These are phyloP conservation scores for Volvox africanus DNA, from an alignment of 139 green algal species.

Conservation along the genomic window DNA sequence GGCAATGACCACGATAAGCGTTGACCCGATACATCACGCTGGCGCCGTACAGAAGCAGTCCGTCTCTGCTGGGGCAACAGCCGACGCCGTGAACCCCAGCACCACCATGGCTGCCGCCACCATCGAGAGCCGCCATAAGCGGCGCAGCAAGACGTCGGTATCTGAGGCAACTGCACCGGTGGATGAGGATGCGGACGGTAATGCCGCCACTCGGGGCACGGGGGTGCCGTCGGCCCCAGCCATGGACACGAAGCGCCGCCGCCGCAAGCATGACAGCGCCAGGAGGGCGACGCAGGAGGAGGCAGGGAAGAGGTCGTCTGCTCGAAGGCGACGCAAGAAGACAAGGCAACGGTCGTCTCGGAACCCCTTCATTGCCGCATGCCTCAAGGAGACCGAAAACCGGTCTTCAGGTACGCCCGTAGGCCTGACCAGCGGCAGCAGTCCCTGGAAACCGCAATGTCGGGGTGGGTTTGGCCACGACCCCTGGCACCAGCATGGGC, in stretches of 20 bases:
- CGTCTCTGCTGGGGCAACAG: too few species aligned
- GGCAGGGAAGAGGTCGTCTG: neutral
- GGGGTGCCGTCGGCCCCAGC: too few species aligned
- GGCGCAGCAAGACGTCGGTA: too few species aligned
- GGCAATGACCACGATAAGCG: too few species aligned
- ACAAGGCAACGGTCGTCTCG: neutral
- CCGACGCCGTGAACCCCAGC: too few species aligned
- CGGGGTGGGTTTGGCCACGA: neutral
- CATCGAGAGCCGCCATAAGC: too few species aligned
- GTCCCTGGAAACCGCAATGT: neutral
- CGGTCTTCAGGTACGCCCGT: neutral
- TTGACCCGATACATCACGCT: too few species aligned
- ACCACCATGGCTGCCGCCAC: too few species aligned
- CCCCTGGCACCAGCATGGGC: neutral
- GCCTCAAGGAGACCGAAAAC: slow-evolving; percentile 19
- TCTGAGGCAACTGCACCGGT: too few species aligned
- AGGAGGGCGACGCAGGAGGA: neutral
- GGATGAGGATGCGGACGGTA: too few species aligned
- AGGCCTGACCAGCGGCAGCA: neutral
- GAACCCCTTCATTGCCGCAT: slow-evolving; percentile 45
- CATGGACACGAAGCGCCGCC: neutral
- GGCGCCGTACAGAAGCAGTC: too few species aligned
- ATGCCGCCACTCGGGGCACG: too few species aligned
- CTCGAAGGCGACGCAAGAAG: neutral
- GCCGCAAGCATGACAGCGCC: neutral